These are phyloP conservation scores for Elongisporangium anandrum DNA, from an alignment of 352 stramenopile genomes.

Conservation along the genomic window DNA sequence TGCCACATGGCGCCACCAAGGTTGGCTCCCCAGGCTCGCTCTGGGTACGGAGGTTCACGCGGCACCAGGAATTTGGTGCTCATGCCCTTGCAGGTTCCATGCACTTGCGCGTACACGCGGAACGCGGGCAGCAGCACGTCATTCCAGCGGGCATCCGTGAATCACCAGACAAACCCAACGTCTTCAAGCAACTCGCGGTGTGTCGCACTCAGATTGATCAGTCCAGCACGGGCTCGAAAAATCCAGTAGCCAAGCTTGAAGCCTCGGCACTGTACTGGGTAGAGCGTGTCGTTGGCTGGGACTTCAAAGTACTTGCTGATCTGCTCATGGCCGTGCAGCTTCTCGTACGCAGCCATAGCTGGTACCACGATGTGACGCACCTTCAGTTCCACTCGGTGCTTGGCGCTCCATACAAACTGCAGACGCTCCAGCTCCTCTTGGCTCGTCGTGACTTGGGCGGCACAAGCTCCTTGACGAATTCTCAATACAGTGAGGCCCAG, in stretches of 20 bases:
- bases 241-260: constrained; percentile 79
- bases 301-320: constrained; percentile 74
- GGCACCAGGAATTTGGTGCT: constrained; percentile 74
- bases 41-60: constrained; percentile 46
- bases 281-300: constrained; percentile 38
- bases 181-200: constrained; percentile 52
- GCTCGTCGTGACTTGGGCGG: constrained; percentile 70
- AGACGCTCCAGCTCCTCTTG: constrained; percentile 75
- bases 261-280: constrained; percentile 43
- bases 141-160: constrained; percentile 66
- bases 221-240: constrained; percentile 43
- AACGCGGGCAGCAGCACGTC: constrained; percentile 67
- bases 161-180: constrained; percentile 66
- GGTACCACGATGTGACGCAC: constrained; percentile 53
- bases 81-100: constrained; percentile 65
- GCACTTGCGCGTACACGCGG: constrained; percentile 41
- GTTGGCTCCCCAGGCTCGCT: constrained; percentile 61
- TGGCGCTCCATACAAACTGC: constrained; percentile 90
- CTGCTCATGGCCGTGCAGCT: constrained; percentile 38
- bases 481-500: constrained; percentile 90
- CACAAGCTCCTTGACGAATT: constrained; percentile 83
- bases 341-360: constrained; percentile 42
- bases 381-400: constrained; percentile 54
- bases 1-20: constrained; percentile 76
- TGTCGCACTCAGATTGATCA: constrained; percentile 30